A percentile compares a stretch with the other conserved stretches of the same genome.
These are phyloP conservation scores for Sphaerulina musiva DNA, from an alignment of 2,329 filamentous ascomycete species.

Conservation along the genomic window DNA sequence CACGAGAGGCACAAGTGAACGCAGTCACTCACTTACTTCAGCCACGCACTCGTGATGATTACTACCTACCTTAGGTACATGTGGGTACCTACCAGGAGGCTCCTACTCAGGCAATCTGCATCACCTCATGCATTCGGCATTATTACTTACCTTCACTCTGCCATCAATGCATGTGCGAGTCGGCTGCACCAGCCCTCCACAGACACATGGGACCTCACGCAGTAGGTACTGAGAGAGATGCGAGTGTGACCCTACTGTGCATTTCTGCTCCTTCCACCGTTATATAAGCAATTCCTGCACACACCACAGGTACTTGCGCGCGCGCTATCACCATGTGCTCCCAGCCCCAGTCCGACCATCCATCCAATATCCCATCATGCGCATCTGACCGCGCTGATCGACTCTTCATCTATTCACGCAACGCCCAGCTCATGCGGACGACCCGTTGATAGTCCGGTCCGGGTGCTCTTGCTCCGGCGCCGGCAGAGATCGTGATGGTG, in stretches of 20 bases:
- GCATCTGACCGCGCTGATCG: neutral
- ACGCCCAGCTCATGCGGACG: neutral
- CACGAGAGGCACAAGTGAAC: too few relatives aligned
- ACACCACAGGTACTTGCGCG: neutral
- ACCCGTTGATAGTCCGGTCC: slow-evolving; percentile 12
- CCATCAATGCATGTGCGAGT: too few relatives aligned
- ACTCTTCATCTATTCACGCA: neutral
- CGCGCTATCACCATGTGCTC: too few relatives aligned
- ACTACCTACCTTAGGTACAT: neutral
- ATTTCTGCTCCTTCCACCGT: neutral
- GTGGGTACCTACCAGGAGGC: too few relatives aligned
- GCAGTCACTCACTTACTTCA: too few relatives aligned
- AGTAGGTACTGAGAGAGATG: neutral
- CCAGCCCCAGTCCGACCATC: neutral
- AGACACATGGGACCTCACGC: neutral
- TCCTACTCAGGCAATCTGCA: neutral
- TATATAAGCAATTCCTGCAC: neutral
- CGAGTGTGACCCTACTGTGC: neutral
- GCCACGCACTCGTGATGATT: neutral
- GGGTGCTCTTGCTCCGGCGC: slow-evolving; percentile 18
- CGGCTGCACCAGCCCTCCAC: too few relatives aligned
- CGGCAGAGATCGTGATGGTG: slow-evolving; percentile 40
- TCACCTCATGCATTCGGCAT: neutral
- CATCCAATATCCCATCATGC: neutral
- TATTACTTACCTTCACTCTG: too few relatives aligned